phyloP scores from a whole-genome alignment of 2,329 filamentous ascomycete species.

The Penicillium sp. region DNA sequence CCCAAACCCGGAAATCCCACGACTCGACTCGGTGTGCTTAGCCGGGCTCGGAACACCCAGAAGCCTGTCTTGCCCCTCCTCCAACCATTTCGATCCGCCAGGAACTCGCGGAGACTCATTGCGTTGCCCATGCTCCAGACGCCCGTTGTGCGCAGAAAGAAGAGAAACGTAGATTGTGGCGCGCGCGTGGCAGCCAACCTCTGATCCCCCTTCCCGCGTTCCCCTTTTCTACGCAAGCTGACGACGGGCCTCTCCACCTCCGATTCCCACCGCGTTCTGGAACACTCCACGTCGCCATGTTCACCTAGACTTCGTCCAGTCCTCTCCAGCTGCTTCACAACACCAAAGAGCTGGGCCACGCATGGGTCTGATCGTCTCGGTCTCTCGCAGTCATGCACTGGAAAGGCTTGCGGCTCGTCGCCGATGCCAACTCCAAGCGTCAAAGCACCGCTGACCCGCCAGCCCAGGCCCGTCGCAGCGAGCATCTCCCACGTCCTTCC shows the following conservation, averaged over 20 bases:
- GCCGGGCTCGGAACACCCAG: slow-evolving; percentile 11
- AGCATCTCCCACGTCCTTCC: slow-evolving; percentile 36
- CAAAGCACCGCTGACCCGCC: slow-evolving; percentile 33
- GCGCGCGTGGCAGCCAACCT: background rate
- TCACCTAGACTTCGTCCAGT: slow-evolving; percentile 5
- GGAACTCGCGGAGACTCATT: too few species aligned
- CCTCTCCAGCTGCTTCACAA: background rate
- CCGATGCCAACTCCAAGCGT: slow-evolving; percentile 36
- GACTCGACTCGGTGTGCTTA: too few species aligned
- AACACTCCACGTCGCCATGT: slow-evolving; percentile 24
- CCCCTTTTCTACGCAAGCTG: slow-evolving; percentile 26
- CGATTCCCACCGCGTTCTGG: slow-evolving; percentile 26
- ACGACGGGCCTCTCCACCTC: slow-evolving; percentile 22
- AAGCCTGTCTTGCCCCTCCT: too few species aligned
- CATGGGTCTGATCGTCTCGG: slow-evolving; percentile 19
- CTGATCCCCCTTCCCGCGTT: slow-evolving; percentile 24
- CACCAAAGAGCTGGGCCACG: slow-evolving; percentile 8
- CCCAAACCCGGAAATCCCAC: too few species aligned
- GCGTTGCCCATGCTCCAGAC: too few species aligned
- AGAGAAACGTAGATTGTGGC: slow-evolving; percentile 2
- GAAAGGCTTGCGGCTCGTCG: slow-evolving; percentile 39
- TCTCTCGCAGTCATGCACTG: slow-evolving; percentile 39
- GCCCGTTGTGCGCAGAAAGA: too few species aligned
- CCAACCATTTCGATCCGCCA: background rate
- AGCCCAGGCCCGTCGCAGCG: slow-evolving; percentile 34